Evolutionary conservation across 179 eudicot genomes (phyloP), one percentile per base, ranked within the genome.

Genomic region (Beta lomatogona): DNA sequence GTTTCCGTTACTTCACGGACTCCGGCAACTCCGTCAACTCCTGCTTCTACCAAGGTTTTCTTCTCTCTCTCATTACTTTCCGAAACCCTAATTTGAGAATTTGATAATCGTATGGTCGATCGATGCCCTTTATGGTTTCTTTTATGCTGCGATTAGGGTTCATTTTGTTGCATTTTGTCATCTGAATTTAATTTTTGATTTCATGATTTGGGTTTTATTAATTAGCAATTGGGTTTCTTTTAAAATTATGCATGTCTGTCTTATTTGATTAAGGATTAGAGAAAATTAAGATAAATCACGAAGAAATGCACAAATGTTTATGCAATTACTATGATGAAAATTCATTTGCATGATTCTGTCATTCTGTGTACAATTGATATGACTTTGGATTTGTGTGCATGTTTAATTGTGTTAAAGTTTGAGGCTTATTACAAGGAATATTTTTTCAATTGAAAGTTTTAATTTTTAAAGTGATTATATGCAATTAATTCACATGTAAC

Each of bases 1-100:
- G 21, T 44, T 63, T 82, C 84, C 16, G 84, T 77, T 44, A 77
- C 81, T 60, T 82, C 84, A 4, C 77, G 81, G 19, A 75, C 50
- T 44, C 80, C 81, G 21, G 25, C 84, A 12, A 12, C 81, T 6
- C 81, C 78, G 1, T 19, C 81, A 0, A 79, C 85, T 28, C 82
- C 66, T 21, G 76, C 82, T 28, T 73, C 85, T 36, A 45, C 70
- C 48, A 83, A 79, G 82, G 85, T 79, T 8, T 21, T 41, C 25
- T 46, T 48, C 55, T 15, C 25, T 21, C 54, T 57, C 36, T n/a
- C n/a, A n/a, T n/a, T n/a, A n/a, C 65, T 63, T 57, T 48, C 31
- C 25, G 18, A 77, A 82, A 54, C 78, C 81, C 78, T 64, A 22
- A 4, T 22, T 57, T 53, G 2, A 36, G 41, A 1, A 1, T 36